phyloP scores from a whole-genome alignment of 768 basidiomycete species.

The Lepiota venenata region DNA sequence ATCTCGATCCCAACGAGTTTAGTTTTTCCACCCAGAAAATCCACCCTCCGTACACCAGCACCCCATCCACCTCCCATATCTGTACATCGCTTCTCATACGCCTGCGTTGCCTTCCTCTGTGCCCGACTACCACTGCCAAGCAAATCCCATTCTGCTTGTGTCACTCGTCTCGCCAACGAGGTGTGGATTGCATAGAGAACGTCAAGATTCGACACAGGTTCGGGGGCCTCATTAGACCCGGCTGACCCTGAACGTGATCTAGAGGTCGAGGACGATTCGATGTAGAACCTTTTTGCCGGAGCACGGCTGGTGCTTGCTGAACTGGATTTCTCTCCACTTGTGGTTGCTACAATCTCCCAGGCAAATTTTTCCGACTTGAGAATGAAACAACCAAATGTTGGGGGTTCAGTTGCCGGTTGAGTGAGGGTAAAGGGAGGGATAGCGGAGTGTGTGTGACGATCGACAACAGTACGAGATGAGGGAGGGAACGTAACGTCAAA shows the following conservation, averaged over 20 bases:
- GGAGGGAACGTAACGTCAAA: slow-evolving; percentile 59
- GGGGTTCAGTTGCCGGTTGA: slow-evolving; percentile 65
- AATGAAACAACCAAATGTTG: slow-evolving; percentile 40
- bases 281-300: slow-evolving; percentile 12
- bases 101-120: slow-evolving; percentile 56
- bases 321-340: not conserved
- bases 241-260: slow-evolving; percentile 2
- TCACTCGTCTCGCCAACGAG: slow-evolving; percentile 52
- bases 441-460: slow-evolving; percentile 48
- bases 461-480: slow-evolving; percentile 53
- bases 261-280: slow-evolving; percentile 8
- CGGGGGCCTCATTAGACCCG: not conserved
- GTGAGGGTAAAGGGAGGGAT: slow-evolving; percentile 54
- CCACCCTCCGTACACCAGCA: slow-evolving; percentile 61
- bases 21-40: slow-evolving; percentile 64
- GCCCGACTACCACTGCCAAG: slow-evolving; percentile 49
- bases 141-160: slow-evolving; percentile 61
- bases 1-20: slow-evolving; percentile 55
- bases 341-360: slow-evolving; percentile 52
- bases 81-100: slow-evolving; percentile 61
- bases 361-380: slow-evolving; percentile 57
- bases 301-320: slow-evolving; percentile 14
- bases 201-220: slow-evolving; percentile 56
- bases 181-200: slow-evolving; percentile 58
- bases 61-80: slow-evolving; percentile 66